A percentile compares a stretch with the other conserved stretches of the same genome.
Conservation (phyloP, 2,329 filamentous ascomycete species). For the Stachybotrys chlorohalonatus region DNA sequence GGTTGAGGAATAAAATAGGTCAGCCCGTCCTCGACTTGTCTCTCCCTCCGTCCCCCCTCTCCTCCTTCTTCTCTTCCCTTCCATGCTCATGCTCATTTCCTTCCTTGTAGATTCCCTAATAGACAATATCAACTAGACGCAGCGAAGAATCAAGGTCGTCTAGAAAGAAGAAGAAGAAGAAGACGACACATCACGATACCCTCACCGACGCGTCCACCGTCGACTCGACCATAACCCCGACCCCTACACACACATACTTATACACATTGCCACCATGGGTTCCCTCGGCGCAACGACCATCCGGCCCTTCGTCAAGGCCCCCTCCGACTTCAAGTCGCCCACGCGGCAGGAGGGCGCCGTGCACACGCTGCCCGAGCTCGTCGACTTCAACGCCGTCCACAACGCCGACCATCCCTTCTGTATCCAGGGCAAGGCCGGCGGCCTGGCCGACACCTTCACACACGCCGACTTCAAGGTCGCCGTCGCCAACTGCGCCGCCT, state of each 20-base stretch:
- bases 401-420: slow-evolving; percentile 16
- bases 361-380: slow-evolving; percentile 12
- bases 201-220: background rate
- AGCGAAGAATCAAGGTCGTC: no score
- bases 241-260: background rate
- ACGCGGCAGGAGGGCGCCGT: slow-evolving; percentile 6
- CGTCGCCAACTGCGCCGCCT: slow-evolving; percentile 8
- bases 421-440: slow-evolving; percentile 11
- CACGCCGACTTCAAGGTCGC: slow-evolving; percentile 11
- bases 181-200: background rate
- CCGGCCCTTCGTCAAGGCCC: slow-evolving; percentile 7
- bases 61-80: background rate
- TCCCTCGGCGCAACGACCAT: background rate
- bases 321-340: slow-evolving; percentile 8
- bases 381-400: slow-evolving; percentile 16
- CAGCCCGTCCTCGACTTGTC: background rate
- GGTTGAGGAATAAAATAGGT: background rate
- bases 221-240: background rate
- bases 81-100: background rate
- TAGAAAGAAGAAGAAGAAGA: background rate
- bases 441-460: slow-evolving; percentile 6
- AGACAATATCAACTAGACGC: background rate
- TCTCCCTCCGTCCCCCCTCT: background rate
- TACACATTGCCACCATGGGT: background rate
- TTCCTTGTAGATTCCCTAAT: background rate